Conservation (phyloP, 768 basidiomycete genomes). For the Collybiopsis confluens region DNA sequence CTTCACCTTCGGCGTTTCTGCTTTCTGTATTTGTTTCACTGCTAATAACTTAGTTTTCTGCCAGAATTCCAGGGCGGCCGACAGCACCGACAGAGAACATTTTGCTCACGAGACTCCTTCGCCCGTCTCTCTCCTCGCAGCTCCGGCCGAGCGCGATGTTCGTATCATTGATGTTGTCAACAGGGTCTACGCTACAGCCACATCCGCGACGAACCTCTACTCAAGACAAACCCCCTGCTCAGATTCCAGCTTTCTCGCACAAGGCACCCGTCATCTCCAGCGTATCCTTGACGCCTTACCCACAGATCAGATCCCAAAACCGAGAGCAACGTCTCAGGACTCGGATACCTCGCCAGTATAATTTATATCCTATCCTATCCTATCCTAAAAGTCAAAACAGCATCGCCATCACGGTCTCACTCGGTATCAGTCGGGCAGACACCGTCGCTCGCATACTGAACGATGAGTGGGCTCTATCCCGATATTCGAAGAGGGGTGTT, state of each 20-base stretch:
- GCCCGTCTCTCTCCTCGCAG: constrained; percentile 76
- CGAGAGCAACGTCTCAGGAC: constrained; percentile 27
- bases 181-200: constrained; percentile 84
- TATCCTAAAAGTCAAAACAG: constrained; percentile 66
- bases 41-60: too few relatives aligned
- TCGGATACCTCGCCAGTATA: too few relatives aligned
- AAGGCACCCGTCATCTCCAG: constrained; percentile 78
- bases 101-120: constrained; percentile 70
- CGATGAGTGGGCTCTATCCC: constrained; percentile 35
- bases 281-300: constrained; percentile 81
- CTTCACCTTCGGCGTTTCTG: too few relatives aligned
- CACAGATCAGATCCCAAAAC: constrained; percentile 48
- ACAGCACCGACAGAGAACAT: too few relatives aligned
- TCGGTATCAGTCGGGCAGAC: constrained; percentile 71
- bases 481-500: too few relatives aligned
- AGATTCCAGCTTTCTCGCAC: constrained; percentile 43
- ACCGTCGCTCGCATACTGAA: constrained; percentile 56
- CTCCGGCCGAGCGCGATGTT: constrained; percentile 82
- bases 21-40: too few relatives aligned
- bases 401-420: constrained; percentile 67
- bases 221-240: constrained; percentile 3
- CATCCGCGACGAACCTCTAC: constrained; percentile 28
- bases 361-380: constrained; percentile 33
- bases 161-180: constrained; percentile 86
- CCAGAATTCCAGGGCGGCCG: too few relatives aligned